A percentile compares a stretch with the other conserved stretches of the same genome.
phyloP scores from a whole-genome alignment of 2,329 filamentous ascomycete genomes.

The Fusarium praegraminearum region DNA sequence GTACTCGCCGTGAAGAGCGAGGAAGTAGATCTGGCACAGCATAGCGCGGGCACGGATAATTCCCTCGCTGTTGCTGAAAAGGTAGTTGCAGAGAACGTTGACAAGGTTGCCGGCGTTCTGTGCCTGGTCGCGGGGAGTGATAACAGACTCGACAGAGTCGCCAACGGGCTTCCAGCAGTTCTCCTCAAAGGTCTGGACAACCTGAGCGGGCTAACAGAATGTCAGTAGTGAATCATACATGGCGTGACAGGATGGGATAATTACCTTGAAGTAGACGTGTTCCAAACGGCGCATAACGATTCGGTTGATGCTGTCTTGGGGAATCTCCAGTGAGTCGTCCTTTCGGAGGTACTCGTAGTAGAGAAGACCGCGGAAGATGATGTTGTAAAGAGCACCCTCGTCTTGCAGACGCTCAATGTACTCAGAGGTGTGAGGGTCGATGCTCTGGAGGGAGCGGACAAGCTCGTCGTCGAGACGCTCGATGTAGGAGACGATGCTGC shows the following conservation, averaged over 20 bases:
- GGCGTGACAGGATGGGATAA: slow-evolving; percentile 30
- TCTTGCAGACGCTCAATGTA: slow-evolving; percentile 96
- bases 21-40: slow-evolving; percentile 98
- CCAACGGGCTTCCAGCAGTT: slow-evolving; percentile 90
- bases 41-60: slow-evolving; percentile 97
- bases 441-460: slow-evolving; percentile 94
- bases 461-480: slow-evolving; percentile 98
- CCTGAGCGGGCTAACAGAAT: slow-evolving; percentile 78
- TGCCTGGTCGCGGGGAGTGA: slow-evolving; percentile 78
- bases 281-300: slow-evolving; percentile 94
- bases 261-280: slow-evolving; percentile 97
- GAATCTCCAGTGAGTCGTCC: slow-evolving; percentile 75
- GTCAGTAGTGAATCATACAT: slow-evolving; percentile 13
- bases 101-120: slow-evolving; percentile 81
- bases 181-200: slow-evolving; percentile 93
- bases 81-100: slow-evolving; percentile 90
- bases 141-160: slow-evolving; percentile 75
- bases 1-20: slow-evolving; percentile 97
- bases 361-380: slow-evolving; percentile 86
- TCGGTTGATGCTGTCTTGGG: slow-evolving; percentile 91
- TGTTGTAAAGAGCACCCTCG: slow-evolving; percentile 90
- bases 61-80: slow-evolving; percentile 93
- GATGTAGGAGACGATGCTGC: slow-evolving; percentile 92
- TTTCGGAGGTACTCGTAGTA: slow-evolving; percentile 88
- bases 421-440: slow-evolving; percentile 98